phyloP scores from a whole-genome alignment of 495 filamentous ascomycete genomes.

The Filosporella fistucella region DNA sequence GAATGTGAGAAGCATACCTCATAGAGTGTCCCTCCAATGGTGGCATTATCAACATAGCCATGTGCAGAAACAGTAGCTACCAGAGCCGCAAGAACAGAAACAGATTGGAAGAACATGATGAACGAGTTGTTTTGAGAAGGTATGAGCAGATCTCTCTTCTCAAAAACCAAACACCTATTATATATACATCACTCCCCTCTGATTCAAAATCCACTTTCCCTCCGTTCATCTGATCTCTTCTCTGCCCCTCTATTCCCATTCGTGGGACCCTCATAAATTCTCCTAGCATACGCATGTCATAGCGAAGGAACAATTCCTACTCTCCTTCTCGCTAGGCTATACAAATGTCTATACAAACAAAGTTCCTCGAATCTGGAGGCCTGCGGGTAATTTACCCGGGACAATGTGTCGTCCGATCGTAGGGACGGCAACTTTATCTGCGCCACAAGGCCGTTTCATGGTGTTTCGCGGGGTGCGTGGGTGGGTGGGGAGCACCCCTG shows the following conservation, averaged over 20 bases:
- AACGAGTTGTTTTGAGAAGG: not conserved
- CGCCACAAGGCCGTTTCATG: slow-evolving; percentile 4
- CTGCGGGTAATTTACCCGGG: slow-evolving; percentile 1
- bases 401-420: not conserved
- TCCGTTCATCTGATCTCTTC: slow-evolving; percentile 4
- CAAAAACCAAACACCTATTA: not conserved
- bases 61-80: slow-evolving; percentile 54
- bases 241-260: no score
- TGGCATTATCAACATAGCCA: slow-evolving; percentile 52
- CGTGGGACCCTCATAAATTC: no score
- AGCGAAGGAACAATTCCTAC: not conserved
- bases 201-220: not conserved
- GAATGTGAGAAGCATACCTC: slow-evolving; percentile 17
- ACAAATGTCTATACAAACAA: not conserved
- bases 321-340: not conserved
- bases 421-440: slow-evolving; percentile 1
- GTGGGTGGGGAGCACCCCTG: not conserved
- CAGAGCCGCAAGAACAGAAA: slow-evolving; percentile 39
- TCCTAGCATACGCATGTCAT: no score
- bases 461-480: no score
- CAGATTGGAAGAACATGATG: slow-evolving; percentile 1
- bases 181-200: not conserved
- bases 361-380: not conserved
- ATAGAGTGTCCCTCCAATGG: slow-evolving; percentile 37
- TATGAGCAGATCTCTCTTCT: not conserved